Evolutionary conservation across 176 grass and related monocot species (phyloP).

Genomic region (Calamus simplicifolius): DNA sequence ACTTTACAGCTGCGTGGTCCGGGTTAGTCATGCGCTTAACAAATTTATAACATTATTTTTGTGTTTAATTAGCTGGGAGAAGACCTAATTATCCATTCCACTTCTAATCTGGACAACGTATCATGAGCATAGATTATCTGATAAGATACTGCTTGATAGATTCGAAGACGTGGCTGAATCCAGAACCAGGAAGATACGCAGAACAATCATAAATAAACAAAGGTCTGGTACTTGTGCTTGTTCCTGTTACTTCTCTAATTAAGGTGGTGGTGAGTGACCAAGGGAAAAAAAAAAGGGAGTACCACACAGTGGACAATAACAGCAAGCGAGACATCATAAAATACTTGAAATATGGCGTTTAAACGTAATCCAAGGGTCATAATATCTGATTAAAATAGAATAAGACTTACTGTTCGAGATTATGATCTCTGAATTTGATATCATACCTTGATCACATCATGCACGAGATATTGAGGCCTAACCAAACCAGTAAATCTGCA

Average conservation of each 20-base stretch:
- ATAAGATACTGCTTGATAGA: too few species aligned
- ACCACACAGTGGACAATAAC: constrained; percentile 2
- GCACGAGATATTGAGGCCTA: constrained; percentile 8
- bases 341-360: neutral
- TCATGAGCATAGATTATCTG: too few species aligned
- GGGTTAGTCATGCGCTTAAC: too few species aligned
- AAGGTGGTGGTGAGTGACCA: constrained; percentile 10
- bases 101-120: too few species aligned
- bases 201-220: too few species aligned
- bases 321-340: neutral
- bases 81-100: too few species aligned
- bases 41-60: too few species aligned
- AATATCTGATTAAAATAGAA: neutral
- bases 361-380: neutral
- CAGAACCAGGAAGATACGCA: neutral
- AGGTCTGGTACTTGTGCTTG: neutral
- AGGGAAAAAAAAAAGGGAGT: neutral
- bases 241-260: neutral
- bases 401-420: neutral
- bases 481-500: neutral
- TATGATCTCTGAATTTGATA: neutral
- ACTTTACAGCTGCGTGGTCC: too few species aligned
- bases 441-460: constrained; percentile 6
- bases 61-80: too few species aligned
- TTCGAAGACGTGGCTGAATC: neutral